Conservation (phyloP, 169 alveolate genomes). For the Plasmodium coatneyi region DNA sequence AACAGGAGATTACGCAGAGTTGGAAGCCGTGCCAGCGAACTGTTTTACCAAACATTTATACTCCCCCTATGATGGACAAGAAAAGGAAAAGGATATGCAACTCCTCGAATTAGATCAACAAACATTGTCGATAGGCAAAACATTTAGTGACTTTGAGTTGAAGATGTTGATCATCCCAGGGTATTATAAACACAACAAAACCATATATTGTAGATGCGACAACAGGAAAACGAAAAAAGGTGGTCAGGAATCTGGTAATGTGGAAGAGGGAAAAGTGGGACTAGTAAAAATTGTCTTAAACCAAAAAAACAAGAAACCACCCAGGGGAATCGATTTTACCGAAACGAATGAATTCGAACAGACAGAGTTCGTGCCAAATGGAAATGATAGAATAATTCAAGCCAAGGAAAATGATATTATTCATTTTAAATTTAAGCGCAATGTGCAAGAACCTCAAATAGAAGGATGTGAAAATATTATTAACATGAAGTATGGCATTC, state of each 20-base stretch:
- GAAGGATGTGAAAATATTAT: neutral
- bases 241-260: neutral
- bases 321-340: neutral
- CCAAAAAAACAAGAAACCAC: neutral
- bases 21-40: slow-evolving; percentile 24
- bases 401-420: slow-evolving; percentile 20
- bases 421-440: neutral
- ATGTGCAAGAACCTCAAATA: neutral
- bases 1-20: neutral
- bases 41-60: slow-evolving; percentile 28
- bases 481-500: neutral
- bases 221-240: slow-evolving; percentile 28
- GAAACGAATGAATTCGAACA: neutral
- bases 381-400: neutral
- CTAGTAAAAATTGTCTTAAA: slow-evolving; percentile 46
- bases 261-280: slow-evolving; percentile 39
- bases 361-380: neutral
- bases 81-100: slow-evolving; percentile 10
- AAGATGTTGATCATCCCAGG: slow-evolving; percentile 10
- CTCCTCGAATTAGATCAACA: neutral
- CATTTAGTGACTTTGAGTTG: neutral
- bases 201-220: slow-evolving; percentile 56
- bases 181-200: slow-evolving; percentile 18
- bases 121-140: neutral
- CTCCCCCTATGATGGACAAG: slow-evolving; percentile 23